phyloP scores from a whole-genome alignment of 176 grass and related monocot genomes.

The Aegilops bicornis region DNA sequence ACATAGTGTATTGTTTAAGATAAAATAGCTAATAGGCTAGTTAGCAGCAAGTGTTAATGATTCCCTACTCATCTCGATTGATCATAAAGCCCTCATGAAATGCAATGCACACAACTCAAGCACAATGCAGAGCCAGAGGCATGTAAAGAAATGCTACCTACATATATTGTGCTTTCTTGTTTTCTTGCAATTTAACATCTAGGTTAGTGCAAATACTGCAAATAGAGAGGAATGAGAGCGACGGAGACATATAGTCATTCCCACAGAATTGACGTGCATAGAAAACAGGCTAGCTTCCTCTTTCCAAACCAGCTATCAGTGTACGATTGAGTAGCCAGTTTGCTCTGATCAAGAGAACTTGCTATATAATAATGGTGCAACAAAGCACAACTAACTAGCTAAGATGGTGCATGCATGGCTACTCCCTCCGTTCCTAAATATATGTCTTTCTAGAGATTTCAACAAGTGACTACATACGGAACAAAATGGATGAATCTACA shows the following conservation, averaged over 20 bases:
- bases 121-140: neutral
- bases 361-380: neutral
- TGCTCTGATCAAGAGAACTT: neutral
- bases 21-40: neutral
- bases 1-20: neutral
- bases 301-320: neutral
- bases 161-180: neutral
- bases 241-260: no score
- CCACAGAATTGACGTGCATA: neutral
- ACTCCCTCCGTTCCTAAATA: no score
- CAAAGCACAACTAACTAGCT: neutral
- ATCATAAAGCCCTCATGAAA: constrained; percentile 25
- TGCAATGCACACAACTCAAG: constrained; percentile 6
- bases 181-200: no score
- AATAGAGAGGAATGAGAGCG: neutral
- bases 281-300: neutral
- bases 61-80: constrained; percentile 23
- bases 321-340: neutral
- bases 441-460: no score
- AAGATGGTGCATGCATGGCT: neutral
- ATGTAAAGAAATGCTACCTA: neutral
- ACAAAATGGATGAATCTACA: no score
- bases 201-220: neutral
- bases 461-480: no score
- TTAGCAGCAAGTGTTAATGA: constrained; percentile 16